A percentile compares a stretch with the other conserved stretches of the same genome.
Evolutionary conservation across 306 rosid genomes (phyloP).

Genomic region (Quercus rubra): DNA sequence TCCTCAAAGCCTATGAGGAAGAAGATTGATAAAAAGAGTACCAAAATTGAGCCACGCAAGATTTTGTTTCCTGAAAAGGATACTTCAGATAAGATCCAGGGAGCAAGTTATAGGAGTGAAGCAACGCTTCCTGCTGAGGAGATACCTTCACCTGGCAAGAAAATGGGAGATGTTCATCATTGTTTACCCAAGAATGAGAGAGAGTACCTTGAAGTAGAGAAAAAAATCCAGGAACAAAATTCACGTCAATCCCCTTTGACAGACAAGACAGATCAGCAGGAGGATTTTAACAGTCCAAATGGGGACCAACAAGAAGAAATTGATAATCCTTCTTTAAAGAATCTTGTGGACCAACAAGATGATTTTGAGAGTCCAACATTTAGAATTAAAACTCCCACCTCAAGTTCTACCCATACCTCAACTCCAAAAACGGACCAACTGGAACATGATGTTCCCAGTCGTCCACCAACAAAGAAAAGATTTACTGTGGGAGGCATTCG

Average conservation of each 20-base stretch:
- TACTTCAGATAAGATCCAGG: conserved; percentile 25
- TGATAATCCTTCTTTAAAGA: conserved; percentile 30
- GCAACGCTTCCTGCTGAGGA: conserved; percentile 26
- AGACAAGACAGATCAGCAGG: conserved; percentile 28
- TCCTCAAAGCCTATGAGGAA: conserved; percentile 38
- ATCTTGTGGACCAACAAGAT: conserved; percentile 42
- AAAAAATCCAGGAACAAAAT: conserved; percentile 33
- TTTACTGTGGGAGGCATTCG: conserved; percentile 41
- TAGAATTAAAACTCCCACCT: conserved; percentile 45
- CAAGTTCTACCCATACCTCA: conserved; percentile 49
- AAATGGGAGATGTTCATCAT: conserved; percentile 28
- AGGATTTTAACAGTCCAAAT: conserved; percentile 33
- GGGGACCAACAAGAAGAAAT: conserved; percentile 37
- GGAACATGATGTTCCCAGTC: conserved; percentile 30
- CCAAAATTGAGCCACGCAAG: conserved; percentile 29
- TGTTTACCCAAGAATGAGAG: conserved; percentile 35
- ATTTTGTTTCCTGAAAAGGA: conserved; percentile 37
- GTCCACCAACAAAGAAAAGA: conserved; percentile 34
- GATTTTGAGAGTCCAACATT: conserved; percentile 58
- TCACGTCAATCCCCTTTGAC: conserved; percentile 33
- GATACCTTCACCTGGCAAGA: conserved; percentile 29
- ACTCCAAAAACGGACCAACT: conserved; percentile 38
- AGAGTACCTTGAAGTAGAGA: conserved; percentile 26
- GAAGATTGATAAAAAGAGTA: conserved; percentile 37
- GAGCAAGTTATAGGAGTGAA: conserved; percentile 39